Evolutionary conservation across 192 early-diverging fungal genomes (phyloP).

Genomic region (Gonapodya sp.): DNA sequence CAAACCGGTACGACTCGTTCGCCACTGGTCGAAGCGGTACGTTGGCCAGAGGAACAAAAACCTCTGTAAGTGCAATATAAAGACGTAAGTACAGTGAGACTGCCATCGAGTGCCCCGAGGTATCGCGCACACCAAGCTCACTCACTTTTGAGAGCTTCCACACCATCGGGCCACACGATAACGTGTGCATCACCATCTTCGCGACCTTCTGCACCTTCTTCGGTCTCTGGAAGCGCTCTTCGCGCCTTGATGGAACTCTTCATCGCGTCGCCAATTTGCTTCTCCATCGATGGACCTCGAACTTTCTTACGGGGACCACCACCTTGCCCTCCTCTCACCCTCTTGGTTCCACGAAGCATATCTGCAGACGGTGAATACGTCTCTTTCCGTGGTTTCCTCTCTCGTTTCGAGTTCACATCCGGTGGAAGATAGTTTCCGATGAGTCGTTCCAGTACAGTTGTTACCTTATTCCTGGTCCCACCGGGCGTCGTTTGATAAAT

Average conservation of each 20-base stretch:
- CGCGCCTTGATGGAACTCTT: not conserved
- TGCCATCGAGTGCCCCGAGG: too few species aligned
- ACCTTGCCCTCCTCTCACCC: not conserved
- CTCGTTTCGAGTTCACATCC: not conserved
- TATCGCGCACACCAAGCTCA: too few species aligned
- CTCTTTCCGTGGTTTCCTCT: not conserved
- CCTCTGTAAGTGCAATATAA: not conserved
- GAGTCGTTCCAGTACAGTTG: not conserved
- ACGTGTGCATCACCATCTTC: not conserved
- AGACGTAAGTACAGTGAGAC: too few species aligned
- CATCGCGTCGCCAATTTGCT: not conserved
- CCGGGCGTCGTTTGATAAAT: not conserved
- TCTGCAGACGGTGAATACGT: not conserved
- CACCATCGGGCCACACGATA: not conserved
- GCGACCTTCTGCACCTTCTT: not conserved
- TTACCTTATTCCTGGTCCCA: not conserved
- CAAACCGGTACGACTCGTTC: slow-evolving; percentile 28
- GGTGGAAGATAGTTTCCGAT: not conserved
- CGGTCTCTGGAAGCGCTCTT: not conserved
- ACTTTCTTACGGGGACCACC: not conserved
- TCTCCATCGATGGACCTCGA: not conserved
- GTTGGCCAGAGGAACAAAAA: not conserved
- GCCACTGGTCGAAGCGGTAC: not conserved
- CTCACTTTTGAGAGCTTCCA: not conserved
- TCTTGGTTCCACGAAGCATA: too few species aligned